Base-by-base conservation (phyloP, 768 basidiomycete genomes). In the Cystobasidium ongulense region DNA sequence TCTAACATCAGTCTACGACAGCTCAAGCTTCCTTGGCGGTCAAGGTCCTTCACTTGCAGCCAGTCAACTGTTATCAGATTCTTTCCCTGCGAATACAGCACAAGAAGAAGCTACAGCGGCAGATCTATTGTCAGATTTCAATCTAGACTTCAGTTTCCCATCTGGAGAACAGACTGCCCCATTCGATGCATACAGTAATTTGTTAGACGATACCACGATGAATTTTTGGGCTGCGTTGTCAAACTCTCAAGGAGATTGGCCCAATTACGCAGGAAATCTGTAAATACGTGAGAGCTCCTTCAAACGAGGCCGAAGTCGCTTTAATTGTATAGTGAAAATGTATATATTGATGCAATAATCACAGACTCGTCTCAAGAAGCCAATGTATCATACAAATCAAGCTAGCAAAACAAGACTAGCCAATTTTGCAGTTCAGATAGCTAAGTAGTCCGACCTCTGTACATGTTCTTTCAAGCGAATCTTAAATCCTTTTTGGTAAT, bases 111-210 rank as follows among this genome's bases (percentile, higher is more conserved):
- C 33, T 5, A 71, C 52, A 8, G 68, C 68, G 31, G 68, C 68
- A 29, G 54, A 61, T 71, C 68, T 71, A 7, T 59, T 71, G 43
- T 33, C 68, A 8, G 68, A 71, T 38, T 71, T 71, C 68, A 71
- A 71, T 27, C 43, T 71, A 21, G 68, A 71, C 31, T 71, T 71
- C 38, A 36, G 52, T n/a, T 71, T 71, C 36, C n/a, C 53, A 23
- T 23, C 29, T 15, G 25, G 23, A 36, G 68, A 71, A 35, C 68
- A 52, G 21, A 59, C 53, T 39, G 53, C 33, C 15, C 41, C 65
- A 41, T 59, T 71, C 53, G 68, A 59, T 29, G 65, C 39, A 10
- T 71, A 71, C 54, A 71, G 68, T 36, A 71, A 59, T 33, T 25
- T 71, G 15, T 18, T 71, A 10, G 68, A 71, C 38, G 68, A 71